Evolutionary conservation across 805 yeast species (phyloP), one percentile per base, ranked within the genome.

Genomic region (Zygoascus tannicola): DNA sequence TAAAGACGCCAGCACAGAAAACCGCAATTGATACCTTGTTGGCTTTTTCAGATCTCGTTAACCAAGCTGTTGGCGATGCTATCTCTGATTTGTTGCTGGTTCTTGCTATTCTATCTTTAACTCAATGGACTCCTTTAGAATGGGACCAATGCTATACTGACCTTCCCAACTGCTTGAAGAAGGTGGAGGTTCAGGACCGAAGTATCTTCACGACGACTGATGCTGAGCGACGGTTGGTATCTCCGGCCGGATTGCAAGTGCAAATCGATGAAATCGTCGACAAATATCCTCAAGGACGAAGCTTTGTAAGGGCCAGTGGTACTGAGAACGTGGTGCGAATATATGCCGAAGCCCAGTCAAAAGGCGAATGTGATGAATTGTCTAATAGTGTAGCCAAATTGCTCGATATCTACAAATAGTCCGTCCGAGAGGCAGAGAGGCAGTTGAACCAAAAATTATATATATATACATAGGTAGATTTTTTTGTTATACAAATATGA

Each of bases 11-110:
- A 4, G 68, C 66, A 16, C 78, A 78, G 51, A 58, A 59, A 36
- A 56, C 67, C 18, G 75, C 83, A 1, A 64, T 81, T 26, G 59
- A 67, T 45, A 69, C 81, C 1, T 67, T 92, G 49, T 65, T 70
- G 46, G 67, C 75, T 14, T 72, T 90, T 46, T 74, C 82, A 26
- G 73, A 76, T 45, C 67, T 92, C 50, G 85, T 92, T 59, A 92
- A 92, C 63, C 97, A 92, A 63, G 82, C 97, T 1, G 97, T 92
- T n/a, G 98, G 98, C 23, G 98, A 92, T 62, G 95, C 98, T 8
- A 81, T 92, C 41, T 78, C 95, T n/a, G 98, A 92, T 61, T 68
- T 92, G 62, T 65, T 92, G 46, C 77, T 83, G 4, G 88, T 92
- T 1, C 64, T 88, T 44, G 72, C 79, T 1, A 78, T 87, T 5